Percentiles rank a stretch among this genome's conserved stretches.
These are phyloP conservation scores for Bombardia bombarda DNA, from an alignment of 495 filamentous ascomycete species.

Conservation along the genomic window DNA sequence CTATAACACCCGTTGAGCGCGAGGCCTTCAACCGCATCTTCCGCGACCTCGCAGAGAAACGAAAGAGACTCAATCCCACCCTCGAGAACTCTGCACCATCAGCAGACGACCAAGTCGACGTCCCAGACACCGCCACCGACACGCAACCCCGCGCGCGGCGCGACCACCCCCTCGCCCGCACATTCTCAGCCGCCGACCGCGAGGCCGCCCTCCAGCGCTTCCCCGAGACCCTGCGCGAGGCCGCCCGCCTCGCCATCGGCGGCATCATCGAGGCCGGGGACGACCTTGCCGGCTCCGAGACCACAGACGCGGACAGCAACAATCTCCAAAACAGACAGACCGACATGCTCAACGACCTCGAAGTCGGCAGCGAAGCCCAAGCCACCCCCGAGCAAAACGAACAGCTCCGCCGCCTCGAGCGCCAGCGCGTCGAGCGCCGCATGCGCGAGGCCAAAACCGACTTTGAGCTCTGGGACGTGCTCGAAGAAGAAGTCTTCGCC, in stretches of 20 bases:
- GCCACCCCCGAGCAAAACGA: too few species aligned
- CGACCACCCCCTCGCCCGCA: background rate
- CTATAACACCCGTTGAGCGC: slow-evolving; percentile 50
- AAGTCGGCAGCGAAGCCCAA: slow-evolving; percentile 25
- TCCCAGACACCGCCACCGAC: background rate
- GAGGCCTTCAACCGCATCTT: slow-evolving; percentile 53
- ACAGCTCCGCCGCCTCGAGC: slow-evolving; percentile 30
- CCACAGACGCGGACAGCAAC: background rate
- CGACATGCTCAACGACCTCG: slow-evolving; percentile 3
- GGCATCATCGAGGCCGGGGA: slow-evolving; percentile 11
- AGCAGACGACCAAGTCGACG: background rate
- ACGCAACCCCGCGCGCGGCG: background rate
- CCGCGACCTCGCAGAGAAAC: slow-evolving; percentile 35
- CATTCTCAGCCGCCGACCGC: slow-evolving; percentile 9
- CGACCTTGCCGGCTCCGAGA: background rate
- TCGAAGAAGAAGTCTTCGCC: slow-evolving; percentile 62
- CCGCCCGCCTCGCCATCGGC: slow-evolving; percentile 28
- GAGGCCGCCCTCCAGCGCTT: slow-evolving; percentile 31
- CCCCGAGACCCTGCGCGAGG: slow-evolving; percentile 30
- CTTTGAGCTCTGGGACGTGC: slow-evolving; percentile 60
- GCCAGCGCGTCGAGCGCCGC: slow-evolving; percentile 36
- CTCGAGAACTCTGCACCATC: background rate
- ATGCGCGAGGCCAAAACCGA: slow-evolving; percentile 51
- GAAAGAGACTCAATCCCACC: too few species aligned
- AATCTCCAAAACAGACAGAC: background rate